A percentile compares a stretch with the other conserved stretches of the same genome.
Evolutionary conservation across 2,329 filamentous ascomycete genomes (phyloP).

Genomic region (Pyricularia sp.): DNA sequence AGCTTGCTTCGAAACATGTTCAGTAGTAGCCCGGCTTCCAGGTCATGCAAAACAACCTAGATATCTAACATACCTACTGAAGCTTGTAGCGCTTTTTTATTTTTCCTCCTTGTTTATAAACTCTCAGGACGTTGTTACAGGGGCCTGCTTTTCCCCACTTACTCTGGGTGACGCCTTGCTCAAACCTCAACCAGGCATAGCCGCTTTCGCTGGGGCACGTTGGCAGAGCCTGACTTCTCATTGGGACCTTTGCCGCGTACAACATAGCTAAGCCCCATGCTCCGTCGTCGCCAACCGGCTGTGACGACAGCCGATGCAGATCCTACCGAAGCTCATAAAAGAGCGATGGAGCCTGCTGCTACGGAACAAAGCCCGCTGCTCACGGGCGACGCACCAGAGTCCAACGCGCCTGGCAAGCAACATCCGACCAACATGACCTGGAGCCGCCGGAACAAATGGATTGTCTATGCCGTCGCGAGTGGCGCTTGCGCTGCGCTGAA

Average conservation of each 20-base stretch:
- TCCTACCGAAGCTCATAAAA: neutral
- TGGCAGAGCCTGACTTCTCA: neutral
- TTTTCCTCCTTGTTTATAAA: neutral
- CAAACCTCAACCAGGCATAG: too few relatives aligned
- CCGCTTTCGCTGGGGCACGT: too few relatives aligned
- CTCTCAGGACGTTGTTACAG: too few relatives aligned
- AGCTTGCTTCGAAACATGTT: neutral
- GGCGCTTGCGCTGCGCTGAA: constrained; percentile 75
- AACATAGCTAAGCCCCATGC: neutral
- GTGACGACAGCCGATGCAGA: neutral
- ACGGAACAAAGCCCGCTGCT: constrained; percentile 2
- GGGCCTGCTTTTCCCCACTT: too few relatives aligned
- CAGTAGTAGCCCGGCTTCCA: neutral
- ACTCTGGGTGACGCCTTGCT: too few relatives aligned
- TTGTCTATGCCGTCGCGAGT: constrained; percentile 62
- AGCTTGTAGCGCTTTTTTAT: neutral
- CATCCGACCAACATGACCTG: constrained; percentile 12
- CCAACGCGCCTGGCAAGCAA: neutral
- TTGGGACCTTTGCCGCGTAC: neutral
- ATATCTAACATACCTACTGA: neutral
- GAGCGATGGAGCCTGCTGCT: neutral
- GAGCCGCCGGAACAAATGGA: constrained; percentile 39
- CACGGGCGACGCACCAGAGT: neutral
- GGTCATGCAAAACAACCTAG: neutral
- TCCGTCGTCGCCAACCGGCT: neutral